A percentile compares a stretch with the other conserved stretches of the same genome.
phyloP scores from a whole-genome alignment of 1,139 yeast genomes.

The Kodamaea plutei region DNA sequence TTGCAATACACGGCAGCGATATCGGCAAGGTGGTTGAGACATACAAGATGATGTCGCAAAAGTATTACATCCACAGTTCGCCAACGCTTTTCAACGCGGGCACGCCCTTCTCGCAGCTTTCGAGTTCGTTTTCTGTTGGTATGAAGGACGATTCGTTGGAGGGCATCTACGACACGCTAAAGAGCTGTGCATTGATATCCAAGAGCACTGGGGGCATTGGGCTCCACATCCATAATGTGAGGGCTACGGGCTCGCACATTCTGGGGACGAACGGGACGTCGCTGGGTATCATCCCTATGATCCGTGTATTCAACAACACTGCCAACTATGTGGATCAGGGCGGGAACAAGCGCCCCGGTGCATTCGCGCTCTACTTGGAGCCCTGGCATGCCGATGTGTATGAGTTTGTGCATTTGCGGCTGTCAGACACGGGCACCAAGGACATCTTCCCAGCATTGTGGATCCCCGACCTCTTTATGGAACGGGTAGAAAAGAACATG shows the following conservation, averaged over 20 bases:
- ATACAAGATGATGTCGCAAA: slow-evolving; percentile 48
- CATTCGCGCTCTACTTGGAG: slow-evolving; percentile 56
- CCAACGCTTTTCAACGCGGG: slow-evolving; percentile 56
- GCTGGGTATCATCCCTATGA: slow-evolving; percentile 56
- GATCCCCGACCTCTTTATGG: slow-evolving; percentile 60
- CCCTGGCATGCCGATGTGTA: slow-evolving; percentile 61
- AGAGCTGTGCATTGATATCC: slow-evolving; percentile 52
- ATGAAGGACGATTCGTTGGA: slow-evolving; percentile 59
- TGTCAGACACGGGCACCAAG: slow-evolving; percentile 59
- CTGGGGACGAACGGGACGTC: slow-evolving; percentile 54
- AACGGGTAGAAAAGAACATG: slow-evolving; percentile 43
- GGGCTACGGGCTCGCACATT: slow-evolving; percentile 49
- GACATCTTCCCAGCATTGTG: slow-evolving; percentile 57
- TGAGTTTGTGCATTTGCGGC: slow-evolving; percentile 48
- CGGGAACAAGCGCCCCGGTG: slow-evolving; percentile 61
- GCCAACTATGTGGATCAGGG: slow-evolving; percentile 64
- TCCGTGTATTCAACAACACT: slow-evolving; percentile 55
- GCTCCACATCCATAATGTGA: slow-evolving; percentile 50
- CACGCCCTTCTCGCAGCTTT: slow-evolving; percentile 42
- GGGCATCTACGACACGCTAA: slow-evolving; percentile 53
- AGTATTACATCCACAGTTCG: slow-evolving; percentile 52
- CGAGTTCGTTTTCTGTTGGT: slow-evolving; percentile 54
- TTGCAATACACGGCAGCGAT: slow-evolving; percentile 48
- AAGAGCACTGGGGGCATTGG: slow-evolving; percentile 61
- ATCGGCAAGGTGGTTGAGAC: slow-evolving; percentile 42